These are phyloP conservation scores for Aspergillus vadensis DNA, from an alignment of 2,329 filamentous ascomycete species.

Conservation along the genomic window DNA sequence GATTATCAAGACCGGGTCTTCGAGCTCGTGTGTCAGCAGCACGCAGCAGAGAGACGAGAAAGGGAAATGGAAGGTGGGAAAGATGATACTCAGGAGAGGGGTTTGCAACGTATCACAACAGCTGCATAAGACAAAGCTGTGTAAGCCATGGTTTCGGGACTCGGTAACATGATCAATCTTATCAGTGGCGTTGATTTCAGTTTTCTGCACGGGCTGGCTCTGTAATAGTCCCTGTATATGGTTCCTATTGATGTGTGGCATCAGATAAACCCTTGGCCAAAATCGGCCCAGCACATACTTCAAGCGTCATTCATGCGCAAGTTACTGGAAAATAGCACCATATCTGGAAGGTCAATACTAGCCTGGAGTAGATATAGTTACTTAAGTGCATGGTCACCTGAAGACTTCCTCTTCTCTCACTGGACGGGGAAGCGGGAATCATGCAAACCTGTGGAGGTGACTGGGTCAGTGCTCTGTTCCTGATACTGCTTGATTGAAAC, in stretches of 20 bases:
- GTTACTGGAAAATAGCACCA: conserved; percentile 20
- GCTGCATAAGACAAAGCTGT: conserved; percentile 1
- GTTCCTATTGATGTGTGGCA: background rate
- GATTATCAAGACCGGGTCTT: conserved; percentile 52
- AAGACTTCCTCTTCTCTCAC: background rate
- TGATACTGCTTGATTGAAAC: background rate
- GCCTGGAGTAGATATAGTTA: background rate
- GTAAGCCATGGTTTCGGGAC: background rate
- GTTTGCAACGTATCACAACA: conserved; percentile 1
- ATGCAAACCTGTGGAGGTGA: background rate
- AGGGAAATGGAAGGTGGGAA: conserved; percentile 9
- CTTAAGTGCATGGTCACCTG: background rate
- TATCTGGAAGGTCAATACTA: conserved; percentile 18
- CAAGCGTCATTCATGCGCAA: background rate
- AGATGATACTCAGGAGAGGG: conserved; percentile 11
- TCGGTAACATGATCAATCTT: background rate
- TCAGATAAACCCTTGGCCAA: background rate
- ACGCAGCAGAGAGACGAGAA: conserved; percentile 37
- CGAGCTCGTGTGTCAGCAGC: conserved; percentile 48
- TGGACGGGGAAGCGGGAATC: background rate
- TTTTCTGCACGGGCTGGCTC: background rate
- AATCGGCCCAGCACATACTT: background rate
- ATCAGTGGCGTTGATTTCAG: background rate
- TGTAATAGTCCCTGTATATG: background rate
- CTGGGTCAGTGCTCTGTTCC: background rate